A percentile compares a stretch with the other conserved stretches of the same genome.
Conservation (phyloP, 2,329 filamentous ascomycete genomes). For the Triangularia verruculosa region DNA sequence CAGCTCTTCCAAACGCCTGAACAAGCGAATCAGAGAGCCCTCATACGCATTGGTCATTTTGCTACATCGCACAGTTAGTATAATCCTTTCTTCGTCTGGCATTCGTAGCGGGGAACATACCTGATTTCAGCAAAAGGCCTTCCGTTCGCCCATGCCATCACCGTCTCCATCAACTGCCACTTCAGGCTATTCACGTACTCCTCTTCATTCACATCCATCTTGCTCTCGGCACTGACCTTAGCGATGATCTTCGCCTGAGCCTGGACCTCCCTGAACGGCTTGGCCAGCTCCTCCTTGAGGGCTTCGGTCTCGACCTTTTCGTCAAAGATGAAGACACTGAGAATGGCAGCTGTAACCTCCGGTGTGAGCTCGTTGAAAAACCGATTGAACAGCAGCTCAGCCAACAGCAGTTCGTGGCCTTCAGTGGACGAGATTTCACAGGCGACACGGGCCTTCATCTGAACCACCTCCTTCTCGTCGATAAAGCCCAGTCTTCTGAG, state of each 20-base stretch:
- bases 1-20: conserved; percentile 91
- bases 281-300: conserved; percentile 79
- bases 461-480: conserved; percentile 90
- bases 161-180: conserved; percentile 95
- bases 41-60: conserved; percentile 99
- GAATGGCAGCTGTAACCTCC: conserved; percentile 78
- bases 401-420: conserved; percentile 89
- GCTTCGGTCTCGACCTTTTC: conserved; percentile 81
- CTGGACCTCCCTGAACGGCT: conserved; percentile 83
- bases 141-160: conserved; percentile 86
- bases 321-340: conserved; percentile 96
- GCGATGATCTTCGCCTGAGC: conserved; percentile 83
- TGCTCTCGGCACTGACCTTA: conserved; percentile 92
- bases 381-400: conserved; percentile 90
- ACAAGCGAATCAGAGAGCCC: conserved; percentile 91
- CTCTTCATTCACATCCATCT: conserved; percentile 89
- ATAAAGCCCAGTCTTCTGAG: conserved; percentile 92
- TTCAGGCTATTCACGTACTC: conserved; percentile 89
- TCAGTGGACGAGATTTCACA: conserved; percentile 92
- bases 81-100: neutral
- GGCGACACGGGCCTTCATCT: conserved; percentile 93
- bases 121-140: conserved; percentile 91
- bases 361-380: conserved; percentile 96
- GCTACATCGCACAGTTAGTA: conserved; percentile 37
- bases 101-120: conserved; percentile 52